These are phyloP conservation scores for Coemansia sp. DNA, from an alignment of 371 early-diverging fungal genomes.

Conservation along the genomic window DNA sequence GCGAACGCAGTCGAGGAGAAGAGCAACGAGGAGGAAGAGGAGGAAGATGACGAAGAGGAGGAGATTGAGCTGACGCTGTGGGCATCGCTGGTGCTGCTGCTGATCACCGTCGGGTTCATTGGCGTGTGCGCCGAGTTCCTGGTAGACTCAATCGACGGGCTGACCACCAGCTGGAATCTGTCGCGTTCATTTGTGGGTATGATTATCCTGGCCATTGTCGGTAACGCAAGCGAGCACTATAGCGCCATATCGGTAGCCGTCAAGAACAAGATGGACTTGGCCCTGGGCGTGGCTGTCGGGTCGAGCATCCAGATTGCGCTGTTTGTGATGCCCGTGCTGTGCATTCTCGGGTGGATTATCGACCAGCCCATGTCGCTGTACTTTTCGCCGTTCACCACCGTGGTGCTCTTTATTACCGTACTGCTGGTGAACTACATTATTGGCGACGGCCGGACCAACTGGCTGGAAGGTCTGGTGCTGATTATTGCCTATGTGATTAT, in stretches of 20 bases:
- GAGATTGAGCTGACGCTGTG: conserved; percentile 59
- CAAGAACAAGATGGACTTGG: conserved; percentile 87
- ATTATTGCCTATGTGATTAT: conserved; percentile 71
- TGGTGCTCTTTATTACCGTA: conserved; percentile 77
- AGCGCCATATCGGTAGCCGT: conserved; percentile 80
- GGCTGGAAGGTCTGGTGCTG: conserved; percentile 85
- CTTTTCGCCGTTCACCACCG: conserved; percentile 80
- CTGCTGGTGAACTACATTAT: conserved; percentile 81
- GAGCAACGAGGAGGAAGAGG: conserved; percentile 56
- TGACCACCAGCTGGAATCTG: conserved; percentile 62
- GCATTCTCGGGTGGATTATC: conserved; percentile 87
- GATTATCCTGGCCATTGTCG: conserved; percentile 82
- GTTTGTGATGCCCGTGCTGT: conserved; percentile 82
- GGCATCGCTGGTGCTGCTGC: conserved; percentile 56
- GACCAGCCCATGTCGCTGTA: conserved; percentile 69
- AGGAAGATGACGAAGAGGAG: conserved; percentile 58
- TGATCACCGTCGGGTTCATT: conserved; percentile 60
- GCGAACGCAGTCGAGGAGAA: conserved; percentile 42
- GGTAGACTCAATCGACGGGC: conserved; percentile 76
- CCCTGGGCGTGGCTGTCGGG: conserved; percentile 83
- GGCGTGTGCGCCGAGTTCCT: conserved; percentile 80
- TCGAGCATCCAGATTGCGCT: conserved; percentile 91
- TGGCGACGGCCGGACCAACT: conserved; percentile 74
- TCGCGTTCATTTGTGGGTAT: conserved; percentile 82
- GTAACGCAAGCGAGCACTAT: conserved; percentile 80